Evolutionary conservation across 768 basidiomycete genomes (phyloP), one percentile per base, ranked within the genome.

Genomic region (Lentinula sp.): DNA sequence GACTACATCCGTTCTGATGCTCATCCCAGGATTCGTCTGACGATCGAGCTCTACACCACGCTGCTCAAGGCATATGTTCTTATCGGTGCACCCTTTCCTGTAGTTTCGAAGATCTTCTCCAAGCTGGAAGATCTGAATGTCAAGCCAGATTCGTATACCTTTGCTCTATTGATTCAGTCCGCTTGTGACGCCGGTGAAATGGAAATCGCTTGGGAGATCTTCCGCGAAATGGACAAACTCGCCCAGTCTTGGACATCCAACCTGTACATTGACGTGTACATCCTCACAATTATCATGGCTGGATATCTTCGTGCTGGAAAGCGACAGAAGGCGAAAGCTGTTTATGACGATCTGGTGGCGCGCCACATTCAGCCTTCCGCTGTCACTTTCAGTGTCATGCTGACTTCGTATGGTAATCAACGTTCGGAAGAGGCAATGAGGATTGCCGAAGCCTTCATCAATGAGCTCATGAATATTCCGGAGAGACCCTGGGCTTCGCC

Each of bases 51-150:
- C 56, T 87, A 85, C 72, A 93, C 93, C 71, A 85, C 85, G 28
- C 79, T 97, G 28, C 74, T 96, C 65, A 92, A 91, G 72, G 92
- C 93, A 2, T 90, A 92, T 67, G 83, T 96, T 57, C 76, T 88
- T 51, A 81, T 91, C 39, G 92, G 90, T 28, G 84, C 91, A 2
- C 93, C 95, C 0, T 90, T 89, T 65, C 71, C 72, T 36, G 70
- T 84, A 32, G 86, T 94, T 43, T 75, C 83, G 32, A 70, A 75
- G 4, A 68, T 91, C 39, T 93, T 94, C 72, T 74, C 78, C 48
- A 79, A 77, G 57, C 73, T 93, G 60, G 71, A 76, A 60, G 67
- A 74, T 41, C 69, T 76, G 6, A 80, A 81, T 3, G 68, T 88
- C 15, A 76, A 77, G 42, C 89, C 92, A 0, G 82, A 88, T 64